phyloP scores from a whole-genome alignment of 305 asterid species.

The Fraxinus latifolia region DNA sequence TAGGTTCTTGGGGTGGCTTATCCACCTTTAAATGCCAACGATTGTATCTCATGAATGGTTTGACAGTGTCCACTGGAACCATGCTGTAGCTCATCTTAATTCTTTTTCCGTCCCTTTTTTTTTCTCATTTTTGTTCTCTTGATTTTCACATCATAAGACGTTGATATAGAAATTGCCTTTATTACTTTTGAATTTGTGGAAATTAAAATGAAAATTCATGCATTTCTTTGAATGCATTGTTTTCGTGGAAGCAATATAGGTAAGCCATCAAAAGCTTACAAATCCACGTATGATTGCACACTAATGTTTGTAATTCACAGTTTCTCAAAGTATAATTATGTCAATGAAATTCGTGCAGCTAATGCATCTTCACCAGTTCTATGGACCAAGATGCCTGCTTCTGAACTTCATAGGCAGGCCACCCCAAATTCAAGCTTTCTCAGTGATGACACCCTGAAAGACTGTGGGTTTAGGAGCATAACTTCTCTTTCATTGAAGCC shows the following conservation, averaged over 20 bases:
- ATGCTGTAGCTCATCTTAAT: neutral
- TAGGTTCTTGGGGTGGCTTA: neutral
- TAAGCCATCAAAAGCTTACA: neutral
- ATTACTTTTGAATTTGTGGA: neutral
- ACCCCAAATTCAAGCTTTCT: neutral
- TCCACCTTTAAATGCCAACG: neutral
- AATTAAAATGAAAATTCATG: neutral
- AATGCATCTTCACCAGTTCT: neutral
- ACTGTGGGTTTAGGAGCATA: neutral
- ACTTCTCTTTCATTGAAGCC: neutral
- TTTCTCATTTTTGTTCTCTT: neutral
- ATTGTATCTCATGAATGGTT: neutral
- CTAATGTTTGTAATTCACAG: neutral
- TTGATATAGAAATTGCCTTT: neutral
- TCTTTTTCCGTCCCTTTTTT: neutral
- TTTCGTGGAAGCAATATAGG: neutral
- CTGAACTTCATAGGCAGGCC: slow-evolving; percentile 6
- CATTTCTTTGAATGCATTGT: neutral
- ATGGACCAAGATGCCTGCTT: neutral
- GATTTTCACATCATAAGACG: neutral
- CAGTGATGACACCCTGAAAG: neutral
- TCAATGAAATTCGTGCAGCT: neutral
- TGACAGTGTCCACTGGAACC: neutral
- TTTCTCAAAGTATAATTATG: neutral
- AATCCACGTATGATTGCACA: neutral